phyloP scores from a whole-genome alignment of 495 filamentous ascomycete genomes.

The Mytilinidion resinicola region DNA sequence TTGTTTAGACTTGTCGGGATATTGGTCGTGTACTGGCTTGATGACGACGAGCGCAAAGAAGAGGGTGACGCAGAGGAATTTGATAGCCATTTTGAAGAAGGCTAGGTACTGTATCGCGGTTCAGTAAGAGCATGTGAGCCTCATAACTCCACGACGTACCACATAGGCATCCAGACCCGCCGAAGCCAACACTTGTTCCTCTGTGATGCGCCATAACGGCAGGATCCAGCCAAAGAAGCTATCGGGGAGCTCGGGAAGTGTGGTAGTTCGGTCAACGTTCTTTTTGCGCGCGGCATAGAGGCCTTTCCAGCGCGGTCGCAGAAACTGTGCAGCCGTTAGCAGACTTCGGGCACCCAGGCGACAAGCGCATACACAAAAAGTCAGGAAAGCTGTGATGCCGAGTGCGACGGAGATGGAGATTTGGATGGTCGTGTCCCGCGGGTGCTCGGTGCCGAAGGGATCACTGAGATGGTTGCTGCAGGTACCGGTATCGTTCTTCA shows the following conservation, averaged over 20 bases:
- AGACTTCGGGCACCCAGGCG: background rate
- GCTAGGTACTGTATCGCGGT: conserved; percentile 61
- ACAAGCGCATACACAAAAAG: conserved; percentile 53
- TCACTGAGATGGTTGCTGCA: conserved; percentile 13
- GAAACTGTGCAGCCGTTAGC: conserved; percentile 42
- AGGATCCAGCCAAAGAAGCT: conserved; percentile 93
- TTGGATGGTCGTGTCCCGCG: conserved; percentile 54
- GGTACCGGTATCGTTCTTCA: conserved; percentile 5
- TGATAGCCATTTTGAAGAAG: conserved; percentile 91
- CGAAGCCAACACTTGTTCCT: conserved; percentile 81
- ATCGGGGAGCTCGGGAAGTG: conserved; percentile 75
- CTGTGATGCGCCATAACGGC: conserved; percentile 76
- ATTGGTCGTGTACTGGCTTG: conserved; percentile 75
- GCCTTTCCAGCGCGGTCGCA: conserved; percentile 86
- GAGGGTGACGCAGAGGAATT: conserved; percentile 70
- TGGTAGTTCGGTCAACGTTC: conserved; percentile 59
- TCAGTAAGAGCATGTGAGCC: too few species aligned
- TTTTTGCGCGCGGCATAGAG: conserved; percentile 87
- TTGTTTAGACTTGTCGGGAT: conserved; percentile 42
- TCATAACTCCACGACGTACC: conserved; percentile 43
- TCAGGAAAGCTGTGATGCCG: conserved; percentile 53
- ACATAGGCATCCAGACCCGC: conserved; percentile 95
- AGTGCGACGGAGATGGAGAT: conserved; percentile 51
- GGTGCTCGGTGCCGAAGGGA: conserved; percentile 31
- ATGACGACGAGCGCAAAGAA: conserved; percentile 75